These are phyloP conservation scores for Chrysanthemum seticuspe DNA, from an alignment of 129 eudicot species.

Conservation along the genomic window DNA sequence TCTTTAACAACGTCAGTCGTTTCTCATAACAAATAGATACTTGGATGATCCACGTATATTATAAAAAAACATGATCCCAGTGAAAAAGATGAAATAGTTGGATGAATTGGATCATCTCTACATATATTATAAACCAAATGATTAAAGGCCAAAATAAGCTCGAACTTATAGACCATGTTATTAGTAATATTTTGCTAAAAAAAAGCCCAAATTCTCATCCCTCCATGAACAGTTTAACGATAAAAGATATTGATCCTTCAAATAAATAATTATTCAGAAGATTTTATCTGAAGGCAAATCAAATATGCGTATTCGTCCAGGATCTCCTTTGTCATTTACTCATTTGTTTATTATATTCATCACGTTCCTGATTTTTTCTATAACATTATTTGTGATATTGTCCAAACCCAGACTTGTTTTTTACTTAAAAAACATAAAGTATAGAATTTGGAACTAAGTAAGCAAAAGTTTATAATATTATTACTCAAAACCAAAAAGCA, in stretches of 20 bases:
- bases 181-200: not conserved
- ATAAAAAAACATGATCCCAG: too few relatives aligned
- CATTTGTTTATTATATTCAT: not conserved
- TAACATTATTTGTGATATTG: not conserved
- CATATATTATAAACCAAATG: not conserved
- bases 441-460: not conserved
- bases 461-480: not conserved
- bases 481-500: not conserved
- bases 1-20: too few relatives aligned
- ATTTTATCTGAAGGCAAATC: not conserved
- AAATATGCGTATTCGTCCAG: not conserved
- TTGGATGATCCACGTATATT: too few relatives aligned
- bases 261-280: not conserved
- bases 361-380: not conserved
- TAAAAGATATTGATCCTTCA: not conserved
- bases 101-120: too few relatives aligned
- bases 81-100: too few relatives aligned
- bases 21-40: too few relatives aligned
- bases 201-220: not conserved
- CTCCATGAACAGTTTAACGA: too few relatives aligned
- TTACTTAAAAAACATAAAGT: not conserved
- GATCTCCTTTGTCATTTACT: too few relatives aligned
- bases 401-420: not conserved
- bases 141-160: not conserved
- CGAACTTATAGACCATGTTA: not conserved